These are phyloP conservation scores for Flaveria brownii DNA, from an alignment of 129 eudicot genomes.

Conservation along the genomic window DNA sequence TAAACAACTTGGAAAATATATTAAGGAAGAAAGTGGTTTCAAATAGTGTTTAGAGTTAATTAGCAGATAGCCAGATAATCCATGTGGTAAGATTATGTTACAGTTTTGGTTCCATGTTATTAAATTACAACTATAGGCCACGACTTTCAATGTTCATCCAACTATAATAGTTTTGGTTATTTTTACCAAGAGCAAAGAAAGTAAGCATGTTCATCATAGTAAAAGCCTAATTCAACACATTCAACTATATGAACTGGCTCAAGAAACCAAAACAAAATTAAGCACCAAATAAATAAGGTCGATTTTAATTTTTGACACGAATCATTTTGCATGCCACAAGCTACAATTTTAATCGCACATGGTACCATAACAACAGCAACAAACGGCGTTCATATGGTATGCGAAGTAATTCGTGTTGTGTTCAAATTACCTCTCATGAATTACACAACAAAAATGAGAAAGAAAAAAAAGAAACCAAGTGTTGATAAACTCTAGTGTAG, in stretches of 20 bases:
- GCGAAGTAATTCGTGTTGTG: slow-evolving; percentile 7
- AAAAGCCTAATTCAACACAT: not conserved
- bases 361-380: not conserved
- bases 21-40: not conserved
- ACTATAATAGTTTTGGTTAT: too few species aligned
- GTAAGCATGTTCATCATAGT: not conserved
- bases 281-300: not conserved
- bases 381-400: not conserved
- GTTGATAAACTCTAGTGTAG: slow-evolving; percentile 18
- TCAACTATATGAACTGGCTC: not conserved
- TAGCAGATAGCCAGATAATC: too few species aligned
- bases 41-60: too few species aligned
- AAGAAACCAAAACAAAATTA: not conserved
- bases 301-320: not conserved
- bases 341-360: not conserved
- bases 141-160: too few species aligned
- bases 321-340: slow-evolving; percentile 14
- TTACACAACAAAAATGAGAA: slow-evolving; percentile 1
- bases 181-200: not conserved
- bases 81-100: too few species aligned
- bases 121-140: too few species aligned
- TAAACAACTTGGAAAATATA: too few species aligned
- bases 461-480: not conserved
- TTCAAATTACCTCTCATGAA: slow-evolving; percentile 25
- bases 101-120: too few species aligned